Evolutionary conservation across 768 basidiomycete species (phyloP).

Genomic region (Russula brevipes): DNA sequence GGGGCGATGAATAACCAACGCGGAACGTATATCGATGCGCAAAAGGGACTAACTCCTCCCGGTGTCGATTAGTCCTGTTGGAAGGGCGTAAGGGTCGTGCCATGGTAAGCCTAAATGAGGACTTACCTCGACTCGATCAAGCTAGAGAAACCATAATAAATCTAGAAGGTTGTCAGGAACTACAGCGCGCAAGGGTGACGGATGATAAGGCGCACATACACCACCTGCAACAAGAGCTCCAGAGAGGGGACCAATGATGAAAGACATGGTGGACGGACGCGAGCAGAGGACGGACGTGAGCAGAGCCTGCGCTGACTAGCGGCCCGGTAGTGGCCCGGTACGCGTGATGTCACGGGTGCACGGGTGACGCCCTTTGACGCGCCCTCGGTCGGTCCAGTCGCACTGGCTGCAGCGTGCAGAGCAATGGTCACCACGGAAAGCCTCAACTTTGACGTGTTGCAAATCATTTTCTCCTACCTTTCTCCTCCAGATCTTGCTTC

Average conservation of each 20-base stretch:
- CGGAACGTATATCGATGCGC: background rate
- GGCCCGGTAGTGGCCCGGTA: conserved; percentile 5
- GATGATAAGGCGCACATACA: conserved; percentile 37
- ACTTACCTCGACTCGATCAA: conserved; percentile 54
- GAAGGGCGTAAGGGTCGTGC: conserved; percentile 3
- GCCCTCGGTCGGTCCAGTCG: too few relatives aligned
- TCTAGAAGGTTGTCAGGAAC: conserved; percentile 6
- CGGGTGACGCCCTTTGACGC: too few relatives aligned
- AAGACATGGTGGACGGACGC: conserved; percentile 42
- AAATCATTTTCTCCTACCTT: conserved; percentile 56
- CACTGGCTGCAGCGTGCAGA: too few relatives aligned
- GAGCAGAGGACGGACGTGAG: background rate
- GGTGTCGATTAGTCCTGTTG: conserved; percentile 50
- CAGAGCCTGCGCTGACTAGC: too few relatives aligned
- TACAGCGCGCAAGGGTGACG: conserved; percentile 24
- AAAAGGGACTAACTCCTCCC: conserved; percentile 45
- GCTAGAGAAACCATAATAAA: conserved; percentile 69
- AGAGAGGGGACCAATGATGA: conserved; percentile 60
- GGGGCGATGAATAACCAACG: background rate
- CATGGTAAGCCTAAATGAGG: background rate
- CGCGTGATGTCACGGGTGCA: too few relatives aligned
- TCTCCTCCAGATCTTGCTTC: conserved; percentile 50
- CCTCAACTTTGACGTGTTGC: conserved; percentile 67
- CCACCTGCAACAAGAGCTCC: conserved; percentile 66
- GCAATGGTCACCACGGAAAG: conserved; percentile 62